phyloP scores from a whole-genome alignment of 805 yeast genomes.

The Candida germanica region DNA sequence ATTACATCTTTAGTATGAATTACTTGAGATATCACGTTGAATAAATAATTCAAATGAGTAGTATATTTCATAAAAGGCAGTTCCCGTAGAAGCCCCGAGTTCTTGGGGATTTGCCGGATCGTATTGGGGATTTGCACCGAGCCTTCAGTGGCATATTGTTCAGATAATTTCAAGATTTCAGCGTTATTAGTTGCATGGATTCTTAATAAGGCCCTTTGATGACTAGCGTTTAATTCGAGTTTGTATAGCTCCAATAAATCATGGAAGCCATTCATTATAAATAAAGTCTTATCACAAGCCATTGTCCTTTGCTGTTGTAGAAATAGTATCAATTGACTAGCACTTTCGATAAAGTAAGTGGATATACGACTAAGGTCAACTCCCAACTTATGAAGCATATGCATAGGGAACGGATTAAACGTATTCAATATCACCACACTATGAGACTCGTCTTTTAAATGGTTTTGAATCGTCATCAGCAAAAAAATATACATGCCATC shows the following conservation, averaged over 20 bases:
- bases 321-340: constrained; percentile 10
- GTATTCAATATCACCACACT: constrained; percentile 31
- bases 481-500: neutral
- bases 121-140: constrained; percentile 8
- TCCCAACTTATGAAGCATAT: constrained; percentile 18
- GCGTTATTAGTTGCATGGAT: constrained; percentile 28
- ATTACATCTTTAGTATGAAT: constrained; percentile 22
- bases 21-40: constrained; percentile 22
- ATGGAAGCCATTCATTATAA: constrained; percentile 31
- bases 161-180: constrained; percentile 17
- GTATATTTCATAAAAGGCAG: constrained; percentile 31
- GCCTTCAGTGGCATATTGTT: constrained; percentile 23
- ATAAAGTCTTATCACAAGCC: constrained; percentile 13
- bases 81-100: constrained; percentile 25
- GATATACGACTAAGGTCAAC: constrained; percentile 22
- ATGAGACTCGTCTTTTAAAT: constrained; percentile 17
- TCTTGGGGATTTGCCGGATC: constrained; percentile 27
- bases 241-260: constrained; percentile 34
- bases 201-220: constrained; percentile 32
- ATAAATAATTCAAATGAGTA: constrained; percentile 25
- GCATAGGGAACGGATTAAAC: constrained; percentile 28
- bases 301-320: constrained; percentile 4
- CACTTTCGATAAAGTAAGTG: constrained; percentile 7
- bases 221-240: constrained; percentile 28
- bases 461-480: constrained; percentile 9